Evolutionary conservation across 352 stramenopile species (phyloP), one percentile per base, ranked within the genome.

Genomic region (Phytopythium cucurbitacearum): DNA sequence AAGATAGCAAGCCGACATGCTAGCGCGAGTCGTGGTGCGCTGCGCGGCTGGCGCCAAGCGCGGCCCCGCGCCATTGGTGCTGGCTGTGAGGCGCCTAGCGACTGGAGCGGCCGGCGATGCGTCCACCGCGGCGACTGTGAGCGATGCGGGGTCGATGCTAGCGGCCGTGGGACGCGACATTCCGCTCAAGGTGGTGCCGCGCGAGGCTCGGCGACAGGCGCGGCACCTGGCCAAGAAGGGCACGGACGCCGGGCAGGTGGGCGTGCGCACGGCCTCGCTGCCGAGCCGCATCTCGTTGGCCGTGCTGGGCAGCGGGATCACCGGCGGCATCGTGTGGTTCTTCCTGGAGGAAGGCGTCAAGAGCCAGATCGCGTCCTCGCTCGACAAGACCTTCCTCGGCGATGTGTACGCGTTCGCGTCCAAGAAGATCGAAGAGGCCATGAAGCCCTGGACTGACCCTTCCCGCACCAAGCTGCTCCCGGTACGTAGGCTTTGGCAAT

Each of bases 361-460:
- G 59, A 50, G 54, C 6, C 51, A 50, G 21, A 65, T 92, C 39
- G 60, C 42, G 42, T 60, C 79, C 39, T 61, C 65, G 42, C 58
- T 94, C 13, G 56, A 65, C 47, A 60, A 71, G n/a, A 91, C 84
- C 33, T 64, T 78, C 34, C 68, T 94, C 3, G 84, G 84, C 13
- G 74, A 85, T 51, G 57, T 85, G 32, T 92, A 90, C 63, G 62
- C 47, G 7, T 63, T 84, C 28, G 38, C 80, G 28, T 71, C 71
- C 11, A 73, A 65, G 34, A 84, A 92, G 51, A 67, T 93, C 51
- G 72, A 85, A 52, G 76, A 93, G 51, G 68, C 76, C 28, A 69
- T 82, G 48, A 79, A 80, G 44, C 85, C 82, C 5, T 93, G 88
- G 59, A 93, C 80, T 32, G 79, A 93, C 11, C 85, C 85, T n/a